phyloP scores from a whole-genome alignment of 176 grass and related monocot genomes.

The Oryza brachyantha region DNA sequence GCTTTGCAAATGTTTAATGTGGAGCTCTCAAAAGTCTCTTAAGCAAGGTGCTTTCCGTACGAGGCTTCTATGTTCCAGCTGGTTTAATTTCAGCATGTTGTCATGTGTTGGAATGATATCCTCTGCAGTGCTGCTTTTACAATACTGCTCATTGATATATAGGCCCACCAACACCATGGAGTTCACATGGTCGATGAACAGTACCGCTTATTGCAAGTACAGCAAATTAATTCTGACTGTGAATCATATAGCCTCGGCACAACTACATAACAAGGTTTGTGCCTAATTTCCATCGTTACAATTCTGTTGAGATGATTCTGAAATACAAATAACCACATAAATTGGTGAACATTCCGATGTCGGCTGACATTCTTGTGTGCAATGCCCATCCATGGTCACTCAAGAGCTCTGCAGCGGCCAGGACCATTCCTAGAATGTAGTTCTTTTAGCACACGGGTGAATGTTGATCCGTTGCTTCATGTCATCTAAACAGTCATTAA shows the following conservation, averaged over 20 bases:
- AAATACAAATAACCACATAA: neutral
- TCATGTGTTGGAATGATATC: too few species aligned
- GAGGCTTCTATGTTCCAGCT: neutral
- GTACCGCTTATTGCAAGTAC: too few species aligned
- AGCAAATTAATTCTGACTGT: neutral
- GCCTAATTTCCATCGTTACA: neutral
- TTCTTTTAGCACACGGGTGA: too few species aligned
- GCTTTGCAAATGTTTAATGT: conserved; percentile 11
- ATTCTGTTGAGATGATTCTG: neutral
- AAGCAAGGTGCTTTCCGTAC: neutral
- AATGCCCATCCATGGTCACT: neutral
- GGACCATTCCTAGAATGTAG: too few species aligned
- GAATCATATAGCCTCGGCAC: neutral
- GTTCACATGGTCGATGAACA: too few species aligned
- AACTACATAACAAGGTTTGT: neutral
- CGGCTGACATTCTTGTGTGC: neutral
- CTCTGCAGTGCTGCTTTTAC: too few species aligned
- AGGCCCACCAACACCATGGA: too few species aligned
- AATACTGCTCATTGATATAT: too few species aligned
- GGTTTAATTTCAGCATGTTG: neutral
- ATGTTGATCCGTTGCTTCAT: too few species aligned
- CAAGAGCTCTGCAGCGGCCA: neutral
- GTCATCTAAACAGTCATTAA: too few species aligned
- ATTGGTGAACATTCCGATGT: neutral
- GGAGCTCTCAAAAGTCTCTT: conserved; percentile 23